Conservation (phyloP, 768 basidiomycete genomes). For the Suillus luteus region DNA sequence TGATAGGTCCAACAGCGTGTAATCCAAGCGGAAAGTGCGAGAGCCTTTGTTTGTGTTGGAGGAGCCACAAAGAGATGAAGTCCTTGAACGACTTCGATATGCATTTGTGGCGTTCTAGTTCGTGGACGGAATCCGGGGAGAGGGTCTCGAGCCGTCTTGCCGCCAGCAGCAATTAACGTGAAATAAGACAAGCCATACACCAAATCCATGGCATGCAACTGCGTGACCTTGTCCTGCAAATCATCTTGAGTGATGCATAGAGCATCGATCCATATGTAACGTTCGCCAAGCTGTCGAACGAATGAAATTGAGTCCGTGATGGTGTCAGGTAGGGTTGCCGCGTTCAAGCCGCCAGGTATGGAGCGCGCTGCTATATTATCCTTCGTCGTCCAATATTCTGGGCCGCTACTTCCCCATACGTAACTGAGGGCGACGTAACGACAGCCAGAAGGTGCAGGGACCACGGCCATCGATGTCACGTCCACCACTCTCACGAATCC, state of each 20-base stretch:
- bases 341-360: constrained; percentile 12
- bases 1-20: constrained; percentile 29
- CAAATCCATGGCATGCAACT: constrained; percentile 23
- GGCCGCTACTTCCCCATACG: constrained; percentile 7
- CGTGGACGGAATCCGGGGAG: constrained; percentile 17
- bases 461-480: constrained; percentile 11
- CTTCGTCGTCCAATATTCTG: constrained; percentile 10
- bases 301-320: constrained; percentile 24
- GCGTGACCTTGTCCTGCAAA: constrained; percentile 19
- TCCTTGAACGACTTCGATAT: constrained; percentile 23
- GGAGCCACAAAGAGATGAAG: constrained; percentile 22
- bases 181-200: constrained; percentile 23
- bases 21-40: constrained; percentile 17
- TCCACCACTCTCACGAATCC: constrained; percentile 12
- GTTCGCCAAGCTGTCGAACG: constrained; percentile 22
- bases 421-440: constrained; percentile 13
- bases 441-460: constrained; percentile 8
- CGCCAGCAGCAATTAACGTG: constrained; percentile 23
- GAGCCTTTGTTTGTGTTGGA: constrained; percentile 13
- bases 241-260: constrained; percentile 29
- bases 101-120: constrained; percentile 19
- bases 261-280: constrained; percentile 28
- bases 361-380: constrained; percentile 2
- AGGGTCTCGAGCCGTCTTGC: constrained; percentile 13
- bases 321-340: constrained; percentile 18